Percentiles rank a stretch among this genome's conserved stretches.
phyloP scores from a whole-genome alignment of 768 basidiomycete genomes.

The Hericium rajendrae region DNA sequence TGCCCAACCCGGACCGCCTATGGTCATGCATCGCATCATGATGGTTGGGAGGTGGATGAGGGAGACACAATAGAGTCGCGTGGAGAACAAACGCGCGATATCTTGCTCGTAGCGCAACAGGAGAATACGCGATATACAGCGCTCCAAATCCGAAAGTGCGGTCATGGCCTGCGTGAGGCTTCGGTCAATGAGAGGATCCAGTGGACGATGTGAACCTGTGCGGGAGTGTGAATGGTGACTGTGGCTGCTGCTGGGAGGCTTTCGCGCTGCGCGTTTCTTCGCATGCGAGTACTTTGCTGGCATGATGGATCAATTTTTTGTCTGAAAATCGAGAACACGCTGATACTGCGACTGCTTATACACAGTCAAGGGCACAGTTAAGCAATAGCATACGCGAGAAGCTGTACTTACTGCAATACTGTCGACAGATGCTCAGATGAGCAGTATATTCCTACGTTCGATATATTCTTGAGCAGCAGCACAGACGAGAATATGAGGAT shows the following conservation, averaged over 20 bases:
- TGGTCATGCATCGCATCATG: slow-evolving; percentile 51
- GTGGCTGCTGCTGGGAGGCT: slow-evolving; percentile 30
- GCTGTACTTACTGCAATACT: no score
- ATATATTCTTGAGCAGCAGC: no score
- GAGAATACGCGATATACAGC: slow-evolving; percentile 57
- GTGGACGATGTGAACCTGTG: slow-evolving; percentile 23
- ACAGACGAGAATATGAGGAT: no score
- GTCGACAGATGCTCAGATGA: no score
- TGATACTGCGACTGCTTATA: neutral
- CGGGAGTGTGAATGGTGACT: slow-evolving; percentile 12
- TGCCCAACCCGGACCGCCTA: slow-evolving; percentile 59
- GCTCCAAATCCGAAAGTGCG: slow-evolving; percentile 58
- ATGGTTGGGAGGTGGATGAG: slow-evolving; percentile 60
- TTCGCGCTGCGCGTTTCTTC: slow-evolving; percentile 48
- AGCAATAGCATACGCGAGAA: no score
- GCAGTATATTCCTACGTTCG: no score
- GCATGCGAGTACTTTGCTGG: slow-evolving; percentile 68
- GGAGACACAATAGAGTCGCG: slow-evolving; percentile 53
- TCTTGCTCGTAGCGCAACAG: slow-evolving; percentile 66
- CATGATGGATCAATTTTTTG: slow-evolving; percentile 27
- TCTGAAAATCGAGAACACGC: neutral
- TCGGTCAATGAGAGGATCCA: slow-evolving; percentile 43
- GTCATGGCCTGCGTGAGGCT: slow-evolving; percentile 46
- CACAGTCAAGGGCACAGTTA: no score
- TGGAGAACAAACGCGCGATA: slow-evolving; percentile 65